phyloP scores from a whole-genome alignment of 371 early-diverging fungal species.

The Paraphysoderma sedebokerense region DNA sequence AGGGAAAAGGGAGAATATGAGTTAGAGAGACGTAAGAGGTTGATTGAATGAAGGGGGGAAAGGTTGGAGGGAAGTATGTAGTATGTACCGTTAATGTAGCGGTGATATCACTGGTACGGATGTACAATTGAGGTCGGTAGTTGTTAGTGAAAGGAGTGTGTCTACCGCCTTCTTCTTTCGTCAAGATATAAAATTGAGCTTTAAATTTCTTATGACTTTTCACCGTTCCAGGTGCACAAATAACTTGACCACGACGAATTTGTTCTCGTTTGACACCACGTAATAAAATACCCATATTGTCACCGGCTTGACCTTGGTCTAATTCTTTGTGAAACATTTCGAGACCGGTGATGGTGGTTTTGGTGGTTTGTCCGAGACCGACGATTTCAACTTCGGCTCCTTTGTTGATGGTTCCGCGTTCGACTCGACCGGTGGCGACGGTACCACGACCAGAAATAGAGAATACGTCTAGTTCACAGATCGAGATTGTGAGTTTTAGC shows the following conservation, averaged over 20 bases:
- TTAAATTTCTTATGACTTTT: slow-evolving; percentile 83
- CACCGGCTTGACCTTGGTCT: slow-evolving; percentile 93
- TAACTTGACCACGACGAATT: slow-evolving; percentile 84
- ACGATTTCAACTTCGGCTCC: slow-evolving; percentile 92
- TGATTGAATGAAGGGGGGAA: too few relatives aligned
- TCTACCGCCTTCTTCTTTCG: slow-evolving; percentile 96
- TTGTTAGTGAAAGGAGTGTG: slow-evolving; percentile 92
- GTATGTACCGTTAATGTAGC: slow-evolving; percentile 41
- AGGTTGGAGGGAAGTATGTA: too few relatives aligned
- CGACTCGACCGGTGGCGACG: slow-evolving; percentile 95
- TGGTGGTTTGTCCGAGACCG: slow-evolving; percentile 71
- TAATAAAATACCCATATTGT: slow-evolving; percentile 92
- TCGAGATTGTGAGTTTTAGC: not conserved
- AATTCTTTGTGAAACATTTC: slow-evolving; percentile 99
- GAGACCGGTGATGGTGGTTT: slow-evolving; percentile 87
- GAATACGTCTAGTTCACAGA: slow-evolving; percentile 55
- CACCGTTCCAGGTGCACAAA: slow-evolving; percentile 82
- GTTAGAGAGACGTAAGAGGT: too few relatives aligned
- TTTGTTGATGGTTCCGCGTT: slow-evolving; percentile 86
- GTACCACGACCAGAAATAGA: slow-evolving; percentile 98
- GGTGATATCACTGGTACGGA: slow-evolving; percentile 88
- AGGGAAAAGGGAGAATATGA: too few relatives aligned
- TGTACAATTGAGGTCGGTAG: slow-evolving; percentile 92
- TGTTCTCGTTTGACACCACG: slow-evolving; percentile 96
- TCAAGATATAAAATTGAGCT: slow-evolving; percentile 81